Conservation (phyloP, 78 protist species). For the Chrysochromulina parva region DNA sequence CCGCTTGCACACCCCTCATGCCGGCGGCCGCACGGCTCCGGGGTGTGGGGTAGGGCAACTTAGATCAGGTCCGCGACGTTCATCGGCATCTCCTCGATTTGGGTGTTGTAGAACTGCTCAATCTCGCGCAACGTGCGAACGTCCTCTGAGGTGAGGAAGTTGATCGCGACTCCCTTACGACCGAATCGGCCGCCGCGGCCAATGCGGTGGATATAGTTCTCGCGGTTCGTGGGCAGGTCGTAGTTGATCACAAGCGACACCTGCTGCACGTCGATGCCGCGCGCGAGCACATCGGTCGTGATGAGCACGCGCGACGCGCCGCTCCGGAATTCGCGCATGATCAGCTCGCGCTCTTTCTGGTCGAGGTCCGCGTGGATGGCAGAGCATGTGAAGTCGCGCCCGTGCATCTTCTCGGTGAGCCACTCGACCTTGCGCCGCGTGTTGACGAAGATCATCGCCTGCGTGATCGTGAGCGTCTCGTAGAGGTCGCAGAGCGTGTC, state of each 20-base stretch:
- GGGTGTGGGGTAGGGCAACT: background rate
- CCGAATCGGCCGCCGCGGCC: slow-evolving; percentile 99
- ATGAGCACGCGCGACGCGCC: slow-evolving; percentile 97
- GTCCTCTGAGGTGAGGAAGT: slow-evolving; percentile 89
- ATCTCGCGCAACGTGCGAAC: slow-evolving; percentile 61
- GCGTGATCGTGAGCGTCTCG: slow-evolving; percentile 94
- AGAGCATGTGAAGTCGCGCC: slow-evolving; percentile 87
- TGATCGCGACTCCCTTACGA: slow-evolving; percentile 99
- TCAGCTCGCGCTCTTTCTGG: slow-evolving; percentile 93
- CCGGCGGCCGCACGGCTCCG: too few relatives aligned
- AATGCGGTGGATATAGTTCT: slow-evolving; percentile 96
- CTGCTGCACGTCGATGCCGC: slow-evolving; percentile 99
- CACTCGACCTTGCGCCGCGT: slow-evolving; percentile 93
- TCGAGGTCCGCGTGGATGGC: slow-evolving; percentile 97
- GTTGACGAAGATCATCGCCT: slow-evolving; percentile 97
- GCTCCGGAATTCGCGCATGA: slow-evolving; percentile 95
- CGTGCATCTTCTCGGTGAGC: slow-evolving; percentile 86
- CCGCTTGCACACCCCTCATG: too few relatives aligned
- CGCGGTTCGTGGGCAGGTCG: slow-evolving; percentile 96
- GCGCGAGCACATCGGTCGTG: slow-evolving; percentile 98
- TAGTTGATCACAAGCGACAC: slow-evolving; percentile 98
- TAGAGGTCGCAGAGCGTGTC: slow-evolving; percentile 98
- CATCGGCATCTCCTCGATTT: slow-evolving; percentile 74
- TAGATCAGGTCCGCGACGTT: slow-evolving; percentile 46
- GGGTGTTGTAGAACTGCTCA: slow-evolving; percentile 66